phyloP scores from a whole-genome alignment of 2,329 filamentous ascomycete species.

The Apiospora arundinis region DNA sequence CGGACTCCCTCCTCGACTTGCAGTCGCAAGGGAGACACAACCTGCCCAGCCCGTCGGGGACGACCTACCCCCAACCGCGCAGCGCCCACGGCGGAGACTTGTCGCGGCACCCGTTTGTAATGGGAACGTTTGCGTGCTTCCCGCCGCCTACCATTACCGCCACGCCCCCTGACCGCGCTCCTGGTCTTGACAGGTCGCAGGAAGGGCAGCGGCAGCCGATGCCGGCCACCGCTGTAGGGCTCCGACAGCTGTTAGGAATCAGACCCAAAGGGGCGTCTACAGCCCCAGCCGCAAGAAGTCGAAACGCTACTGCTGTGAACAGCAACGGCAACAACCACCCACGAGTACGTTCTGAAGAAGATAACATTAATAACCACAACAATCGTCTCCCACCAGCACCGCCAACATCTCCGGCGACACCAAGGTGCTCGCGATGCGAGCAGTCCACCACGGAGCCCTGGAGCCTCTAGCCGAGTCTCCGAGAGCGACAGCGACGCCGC shows the following conservation, averaged over 20 bases:
- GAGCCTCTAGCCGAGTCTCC: constrained; percentile 13
- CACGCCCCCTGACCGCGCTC: background rate
- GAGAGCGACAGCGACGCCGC: background rate
- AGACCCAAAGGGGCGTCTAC: background rate
- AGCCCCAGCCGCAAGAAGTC: background rate
- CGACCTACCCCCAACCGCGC: background rate
- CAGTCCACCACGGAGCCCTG: background rate
- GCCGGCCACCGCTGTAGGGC: background rate
- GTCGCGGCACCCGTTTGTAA: background rate
- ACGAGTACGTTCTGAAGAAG: background rate
- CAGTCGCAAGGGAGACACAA: no score
- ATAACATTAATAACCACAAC: background rate
- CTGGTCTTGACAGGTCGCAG: no score
- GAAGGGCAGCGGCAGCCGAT: background rate
- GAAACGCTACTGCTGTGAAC: background rate
- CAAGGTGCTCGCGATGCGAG: background rate
- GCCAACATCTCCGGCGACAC: background rate
- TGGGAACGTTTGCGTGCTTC: background rate
- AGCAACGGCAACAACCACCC: background rate
- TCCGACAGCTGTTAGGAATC: background rate
- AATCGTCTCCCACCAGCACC: background rate
- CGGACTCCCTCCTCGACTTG: background rate
- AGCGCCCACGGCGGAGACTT: background rate
- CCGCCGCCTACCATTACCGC: background rate
- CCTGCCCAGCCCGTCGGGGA: no score